Conservation (phyloP, 306 rosid genomes). For the Cucurbita argyrosperma region DNA sequence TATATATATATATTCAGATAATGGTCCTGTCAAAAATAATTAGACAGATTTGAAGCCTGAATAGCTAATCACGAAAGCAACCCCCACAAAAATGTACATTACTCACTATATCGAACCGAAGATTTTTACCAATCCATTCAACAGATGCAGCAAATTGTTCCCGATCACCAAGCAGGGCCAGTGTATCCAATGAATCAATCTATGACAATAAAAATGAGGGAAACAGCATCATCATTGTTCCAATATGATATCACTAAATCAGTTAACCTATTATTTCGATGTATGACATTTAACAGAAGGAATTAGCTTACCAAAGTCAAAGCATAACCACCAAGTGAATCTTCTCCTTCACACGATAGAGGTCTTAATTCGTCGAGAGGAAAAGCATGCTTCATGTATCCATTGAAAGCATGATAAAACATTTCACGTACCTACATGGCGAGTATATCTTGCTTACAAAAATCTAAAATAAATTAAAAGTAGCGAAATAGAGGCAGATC, state of each 20-base stretch:
- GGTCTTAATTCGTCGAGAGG: conserved; percentile 89
- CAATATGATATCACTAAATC: neutral
- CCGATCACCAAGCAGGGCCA: conserved; percentile 81
- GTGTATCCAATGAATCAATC: conserved; percentile 84
- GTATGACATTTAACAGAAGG: neutral
- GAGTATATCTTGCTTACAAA: neutral
- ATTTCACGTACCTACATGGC: conserved; percentile 52
- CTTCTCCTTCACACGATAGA: conserved; percentile 67
- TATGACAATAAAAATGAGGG: conserved; percentile 12
- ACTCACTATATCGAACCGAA: conserved; percentile 95
- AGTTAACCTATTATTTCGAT: neutral
- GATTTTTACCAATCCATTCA: conserved; percentile 95
- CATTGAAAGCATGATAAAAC: conserved; percentile 90
- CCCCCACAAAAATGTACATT: neutral
- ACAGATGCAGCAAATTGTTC: conserved; percentile 58
- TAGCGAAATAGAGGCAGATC: neutral
- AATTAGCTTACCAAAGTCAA: conserved; percentile 55
- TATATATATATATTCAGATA: neutral
- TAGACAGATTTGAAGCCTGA: neutral
- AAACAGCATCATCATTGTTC: neutral
- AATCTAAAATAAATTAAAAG: neutral
- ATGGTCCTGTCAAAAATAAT: neutral
- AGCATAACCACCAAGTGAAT: conserved; percentile 87
- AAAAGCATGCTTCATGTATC: conserved; percentile 85
- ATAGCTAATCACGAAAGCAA: neutral